Evolutionary conservation across 139 green algal species (phyloP).

Genomic region (Micractinium sp.): DNA sequence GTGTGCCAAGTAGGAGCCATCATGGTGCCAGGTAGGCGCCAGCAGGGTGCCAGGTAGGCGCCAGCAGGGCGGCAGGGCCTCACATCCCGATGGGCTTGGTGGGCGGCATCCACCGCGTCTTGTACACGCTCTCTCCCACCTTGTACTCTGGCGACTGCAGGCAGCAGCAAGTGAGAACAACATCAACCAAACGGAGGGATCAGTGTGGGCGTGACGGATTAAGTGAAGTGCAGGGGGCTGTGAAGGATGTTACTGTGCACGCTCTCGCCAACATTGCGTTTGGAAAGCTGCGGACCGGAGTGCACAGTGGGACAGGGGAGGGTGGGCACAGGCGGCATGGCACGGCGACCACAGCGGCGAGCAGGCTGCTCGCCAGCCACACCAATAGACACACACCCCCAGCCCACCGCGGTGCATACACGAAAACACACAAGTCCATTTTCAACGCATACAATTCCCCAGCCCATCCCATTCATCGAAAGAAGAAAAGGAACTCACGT

Average conservation of each 20-base stretch:
- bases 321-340: too few species aligned
- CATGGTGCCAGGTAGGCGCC: too few species aligned
- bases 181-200: background rate
- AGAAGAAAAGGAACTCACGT: constrained; percentile 51
- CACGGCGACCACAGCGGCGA: too few species aligned
- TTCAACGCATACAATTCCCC: too few species aligned
- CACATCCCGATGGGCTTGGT: constrained; percentile 57
- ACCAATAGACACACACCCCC: too few species aligned
- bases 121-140: constrained; percentile 65
- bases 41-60: too few species aligned
- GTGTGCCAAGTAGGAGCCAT: too few species aligned
- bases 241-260: background rate
- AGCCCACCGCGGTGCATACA: too few species aligned
- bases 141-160: constrained; percentile 73
- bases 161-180: background rate
- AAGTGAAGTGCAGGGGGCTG: background rate
- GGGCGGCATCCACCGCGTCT: constrained; percentile 69
- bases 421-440: background rate
- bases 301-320: too few species aligned
- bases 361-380: too few species aligned
- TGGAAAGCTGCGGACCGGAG: background rate
- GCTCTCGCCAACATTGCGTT: background rate
- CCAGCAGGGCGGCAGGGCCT: background rate
- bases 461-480: too few species aligned
- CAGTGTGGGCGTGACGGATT: too few species aligned